Conservation (phyloP, 331 rosid species). For the Quercus lobata region DNA sequence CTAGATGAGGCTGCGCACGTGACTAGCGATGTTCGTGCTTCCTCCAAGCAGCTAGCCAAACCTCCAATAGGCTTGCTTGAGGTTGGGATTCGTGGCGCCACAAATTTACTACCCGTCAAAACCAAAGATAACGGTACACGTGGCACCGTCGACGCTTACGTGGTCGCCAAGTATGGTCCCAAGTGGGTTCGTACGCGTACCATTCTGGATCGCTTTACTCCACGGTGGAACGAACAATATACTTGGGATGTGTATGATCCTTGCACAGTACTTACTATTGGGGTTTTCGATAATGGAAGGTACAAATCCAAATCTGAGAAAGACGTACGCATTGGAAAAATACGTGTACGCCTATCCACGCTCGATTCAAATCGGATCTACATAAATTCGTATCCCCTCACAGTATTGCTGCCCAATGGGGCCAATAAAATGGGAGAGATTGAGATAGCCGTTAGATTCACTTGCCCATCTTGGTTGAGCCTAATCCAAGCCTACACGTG, state of each 20-base stretch:
- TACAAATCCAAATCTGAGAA: slow-evolving; percentile 42
- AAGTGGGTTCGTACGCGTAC: slow-evolving; percentile 82
- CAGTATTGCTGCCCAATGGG: slow-evolving; percentile 62
- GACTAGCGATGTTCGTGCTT: slow-evolving; percentile 69
- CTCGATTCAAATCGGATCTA: slow-evolving; percentile 69
- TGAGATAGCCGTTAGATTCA: slow-evolving; percentile 72
- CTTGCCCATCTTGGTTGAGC: slow-evolving; percentile 74
- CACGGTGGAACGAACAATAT: slow-evolving; percentile 84
- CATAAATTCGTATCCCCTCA: slow-evolving; percentile 52
- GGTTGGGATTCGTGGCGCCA: slow-evolving; percentile 74
- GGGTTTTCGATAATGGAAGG: slow-evolving; percentile 68
- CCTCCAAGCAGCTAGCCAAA: slow-evolving; percentile 54
- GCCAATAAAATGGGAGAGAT: slow-evolving; percentile 91
- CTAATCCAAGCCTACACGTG: slow-evolving; percentile 61
- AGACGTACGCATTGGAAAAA: slow-evolving; percentile 57
- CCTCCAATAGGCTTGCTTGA: slow-evolving; percentile 66
- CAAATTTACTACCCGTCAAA: slow-evolving; percentile 63
- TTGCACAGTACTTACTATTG: slow-evolving; percentile 55
- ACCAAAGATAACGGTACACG: slow-evolving; percentile 52
- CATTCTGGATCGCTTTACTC: slow-evolving; percentile 69
- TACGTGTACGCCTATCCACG: slow-evolving; percentile 69
- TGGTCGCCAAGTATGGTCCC: slow-evolving; percentile 76
- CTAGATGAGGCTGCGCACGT: slow-evolving; percentile 75
- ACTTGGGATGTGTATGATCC: slow-evolving; percentile 67
- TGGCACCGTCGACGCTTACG: slow-evolving; percentile 72